Evolutionary conservation across 805 yeast species (phyloP), one percentile per base, ranked within the genome.

Genomic region (Phaffomyces antillensis): DNA sequence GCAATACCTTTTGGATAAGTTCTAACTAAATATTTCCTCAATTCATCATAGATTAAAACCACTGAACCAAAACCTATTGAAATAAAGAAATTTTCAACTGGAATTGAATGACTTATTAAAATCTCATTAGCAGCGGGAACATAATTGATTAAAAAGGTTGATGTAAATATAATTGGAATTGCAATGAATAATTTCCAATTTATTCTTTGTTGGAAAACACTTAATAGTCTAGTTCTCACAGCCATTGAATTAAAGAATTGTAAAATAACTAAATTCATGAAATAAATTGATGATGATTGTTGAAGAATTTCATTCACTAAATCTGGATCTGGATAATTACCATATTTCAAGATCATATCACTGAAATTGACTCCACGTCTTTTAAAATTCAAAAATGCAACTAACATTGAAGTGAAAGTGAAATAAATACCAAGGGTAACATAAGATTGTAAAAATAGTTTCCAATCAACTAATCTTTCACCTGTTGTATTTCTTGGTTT

Each of bases 201-300:
- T 8, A 39, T 36, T 13, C 48, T 48, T 30, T 65, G 71, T 46
- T 69, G 73, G 58, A 72, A 67, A 20, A 72, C 45, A 45, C 72
- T 65, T 47, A 68, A 56, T 39, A 62, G 58, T 47, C 76, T 61
- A 0, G 73, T 68, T 57, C 79, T 64, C 36, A 68, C 63, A 2
- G 71, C 60, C 51, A 73, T 46, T 49, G 72, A 55, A 48, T 73
- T 72, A 60, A 72, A 72, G 52, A 66, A 62, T 52, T 74, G 78
- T 65, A 73, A 55, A 35, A 73, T 64, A 7, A 74, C 76, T 62
- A 74, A 59, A 39, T 70, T 72, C 37, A 64, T 60, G 51, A 74
- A 74, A 55, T 72, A 74, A 38, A 73, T 66, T 3, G 75, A 67
- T 2, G 75, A 69, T 3, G 74, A 68, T 25, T 55, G 56, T 36